phyloP scores from a whole-genome alignment of 805 yeast species.

The Kluyveromyces starmeri region DNA sequence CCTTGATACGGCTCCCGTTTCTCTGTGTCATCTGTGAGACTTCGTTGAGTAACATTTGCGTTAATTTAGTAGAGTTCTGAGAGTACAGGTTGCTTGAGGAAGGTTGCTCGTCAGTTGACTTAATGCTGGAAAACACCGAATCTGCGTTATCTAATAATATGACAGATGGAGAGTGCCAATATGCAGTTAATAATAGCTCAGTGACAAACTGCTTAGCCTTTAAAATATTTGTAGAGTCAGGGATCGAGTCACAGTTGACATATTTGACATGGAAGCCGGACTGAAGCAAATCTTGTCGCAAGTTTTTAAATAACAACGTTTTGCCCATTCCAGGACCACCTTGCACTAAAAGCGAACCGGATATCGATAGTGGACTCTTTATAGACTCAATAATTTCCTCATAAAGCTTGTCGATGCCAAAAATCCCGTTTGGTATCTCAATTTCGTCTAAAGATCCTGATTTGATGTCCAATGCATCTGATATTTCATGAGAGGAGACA shows the following conservation, averaged over 20 bases:
- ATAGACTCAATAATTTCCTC: constrained; percentile 25
- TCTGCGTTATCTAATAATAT: constrained; percentile 75
- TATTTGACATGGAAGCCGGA: constrained; percentile 32
- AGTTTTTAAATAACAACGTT: constrained; percentile 40
- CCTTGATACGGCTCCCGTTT: constrained; percentile 36
- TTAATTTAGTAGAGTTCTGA: constrained; percentile 47
- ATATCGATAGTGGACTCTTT: constrained; percentile 14
- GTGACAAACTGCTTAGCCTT: constrained; percentile 35
- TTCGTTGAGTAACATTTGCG: constrained; percentile 48
- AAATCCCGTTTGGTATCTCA: constrained; percentile 30
- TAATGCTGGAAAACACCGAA: constrained; percentile 42
- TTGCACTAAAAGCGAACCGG: constrained; percentile 47
- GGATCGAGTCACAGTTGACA: constrained; percentile 44
- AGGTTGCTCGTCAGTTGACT: constrained; percentile 43
- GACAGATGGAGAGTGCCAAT: constrained; percentile 74
- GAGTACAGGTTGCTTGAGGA: constrained; percentile 35
- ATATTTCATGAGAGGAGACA: too few relatives aligned
- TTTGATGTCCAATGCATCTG: too few relatives aligned
- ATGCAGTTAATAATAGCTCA: constrained; percentile 39
- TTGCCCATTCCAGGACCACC: constrained; percentile 86
- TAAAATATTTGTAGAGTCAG: constrained; percentile 18
- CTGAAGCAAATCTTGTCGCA: constrained; percentile 31
- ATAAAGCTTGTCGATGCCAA: constrained; percentile 49
- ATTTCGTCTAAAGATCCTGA: too few relatives aligned
- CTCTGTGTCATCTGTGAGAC: constrained; percentile 31